A percentile compares a stretch with the other conserved stretches of the same genome.
phyloP scores from a whole-genome alignment of 495 filamentous ascomycete genomes.

The Aspergillus mulundensis region DNA sequence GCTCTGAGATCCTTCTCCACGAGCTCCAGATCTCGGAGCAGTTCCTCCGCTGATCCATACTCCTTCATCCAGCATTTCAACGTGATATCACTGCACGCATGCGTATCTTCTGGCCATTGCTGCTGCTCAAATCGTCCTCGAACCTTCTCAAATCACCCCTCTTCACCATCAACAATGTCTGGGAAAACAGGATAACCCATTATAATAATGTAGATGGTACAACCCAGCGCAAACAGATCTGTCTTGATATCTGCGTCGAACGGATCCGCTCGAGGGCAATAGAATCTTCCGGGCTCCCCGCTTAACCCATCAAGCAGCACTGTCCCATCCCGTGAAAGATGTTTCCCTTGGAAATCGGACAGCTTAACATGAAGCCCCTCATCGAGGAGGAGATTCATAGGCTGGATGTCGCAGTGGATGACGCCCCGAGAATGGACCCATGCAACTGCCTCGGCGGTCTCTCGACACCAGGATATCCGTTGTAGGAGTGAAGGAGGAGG shows the following conservation, averaged over 20 bases:
- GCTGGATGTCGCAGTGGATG: background rate
- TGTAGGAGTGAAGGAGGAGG: background rate
- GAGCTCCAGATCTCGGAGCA: background rate
- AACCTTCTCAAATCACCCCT: background rate
- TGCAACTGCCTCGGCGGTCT: background rate
- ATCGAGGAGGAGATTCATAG: background rate
- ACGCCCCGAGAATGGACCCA: background rate
- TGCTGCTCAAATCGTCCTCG: background rate
- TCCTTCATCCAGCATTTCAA: slow-evolving; percentile 1
- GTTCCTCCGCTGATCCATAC: background rate
- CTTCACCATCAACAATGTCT: background rate
- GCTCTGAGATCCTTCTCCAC: background rate
- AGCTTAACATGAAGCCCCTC: background rate
- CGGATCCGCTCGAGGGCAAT: background rate
- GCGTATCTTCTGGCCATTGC: background rate
- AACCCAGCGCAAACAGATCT: slow-evolving; percentile 3
- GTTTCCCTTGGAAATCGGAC: background rate
- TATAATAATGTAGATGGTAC: background rate
- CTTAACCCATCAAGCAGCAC: background rate
- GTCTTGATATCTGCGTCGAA: slow-evolving; percentile 1
- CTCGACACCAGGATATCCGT: background rate
- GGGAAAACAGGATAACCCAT: slow-evolving; percentile 1
- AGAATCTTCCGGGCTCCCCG: background rate
- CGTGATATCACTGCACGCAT: background rate
- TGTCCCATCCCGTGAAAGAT: background rate